Conservation (phyloP, 257 asterid genomes). For the Solanum sejunctum region DNA sequence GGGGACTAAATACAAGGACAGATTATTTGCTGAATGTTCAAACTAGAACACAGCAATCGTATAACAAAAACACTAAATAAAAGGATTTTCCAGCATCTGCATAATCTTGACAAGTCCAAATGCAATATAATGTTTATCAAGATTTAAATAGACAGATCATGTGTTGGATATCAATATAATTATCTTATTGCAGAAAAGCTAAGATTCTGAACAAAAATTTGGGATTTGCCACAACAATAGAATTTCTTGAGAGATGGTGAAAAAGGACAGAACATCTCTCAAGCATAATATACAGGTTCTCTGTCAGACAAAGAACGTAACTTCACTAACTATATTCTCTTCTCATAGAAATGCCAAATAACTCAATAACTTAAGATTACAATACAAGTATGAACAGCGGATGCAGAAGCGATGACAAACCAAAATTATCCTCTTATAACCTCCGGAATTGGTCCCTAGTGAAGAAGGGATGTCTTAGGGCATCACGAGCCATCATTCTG, state of each 20-base stretch:
- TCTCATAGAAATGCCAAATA: neutral
- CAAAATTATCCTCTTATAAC: neutral
- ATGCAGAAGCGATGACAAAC: neutral
- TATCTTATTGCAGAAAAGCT: neutral
- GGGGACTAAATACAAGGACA: neutral
- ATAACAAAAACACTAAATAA: neutral
- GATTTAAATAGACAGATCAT: neutral
- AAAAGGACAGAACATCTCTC: neutral
- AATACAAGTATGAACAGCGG: neutral
- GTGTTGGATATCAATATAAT: neutral
- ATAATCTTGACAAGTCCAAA: neutral
- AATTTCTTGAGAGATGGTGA: neutral
- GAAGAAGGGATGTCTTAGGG: constrained; percentile 38
- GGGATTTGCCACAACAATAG: neutral
- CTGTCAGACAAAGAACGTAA: neutral
- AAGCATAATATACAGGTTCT: neutral
- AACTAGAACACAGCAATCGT: neutral
- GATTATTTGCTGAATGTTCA: neutral
- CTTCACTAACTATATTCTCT: neutral
- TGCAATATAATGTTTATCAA: neutral
- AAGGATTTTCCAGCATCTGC: neutral
- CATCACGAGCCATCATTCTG: constrained; percentile 29
- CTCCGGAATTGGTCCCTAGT: constrained; percentile 19
- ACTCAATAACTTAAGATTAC: neutral
- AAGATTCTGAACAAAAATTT: neutral